Base-by-base conservation (phyloP, 2,329 filamentous ascomycete genomes). In the Hortaea sp. region DNA sequence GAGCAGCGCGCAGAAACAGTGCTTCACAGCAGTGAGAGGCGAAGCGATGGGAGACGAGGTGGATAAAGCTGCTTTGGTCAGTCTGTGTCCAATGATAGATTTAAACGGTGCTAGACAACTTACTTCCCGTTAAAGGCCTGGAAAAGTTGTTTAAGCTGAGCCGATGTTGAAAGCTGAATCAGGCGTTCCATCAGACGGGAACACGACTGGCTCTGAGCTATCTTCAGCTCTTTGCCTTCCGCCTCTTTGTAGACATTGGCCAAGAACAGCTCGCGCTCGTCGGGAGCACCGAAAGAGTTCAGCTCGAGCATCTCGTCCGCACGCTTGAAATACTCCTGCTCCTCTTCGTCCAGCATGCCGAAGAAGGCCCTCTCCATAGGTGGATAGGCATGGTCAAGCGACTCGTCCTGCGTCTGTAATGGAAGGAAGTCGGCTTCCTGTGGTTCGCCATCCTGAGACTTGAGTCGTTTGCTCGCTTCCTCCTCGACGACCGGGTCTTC, bases 21-120 rank as follows among this genome's bases (percentile, higher is more conserved):
- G 87, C 87, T 69, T 98, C 92, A 64, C 89, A 95, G 68, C 90
- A 97, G 70, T 98, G 92, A 50, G 89, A 94, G 5, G 92, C 92
- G 60, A 98, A 98, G 12, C 92, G 84, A 68, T 98, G 92, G 63
- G 94, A 89, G 43, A 95, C 82, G 29, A 98, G 77, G 57, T 89
- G 84, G 48, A 90, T 72, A 66, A 97, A 94, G 66, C 74, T 77
- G 27, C 20, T 39, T 42, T 6, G 29, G 32, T 35, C 29, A 13
- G 10, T 13, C 29, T 37, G 39, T 37, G 27, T 27, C 20, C 4
- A 20, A 42, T 6, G 32, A 12, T 13, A 34, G 27, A n/a, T 41
- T 29, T 28, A 29, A 13, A 38, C 6, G 12, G 34, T 13, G 27
- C 10, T 20, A 13, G 10, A 39, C 37, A n/a, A 69, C 73, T 52